Percentiles rank a stretch among this genome's conserved stretches.
Conservation (phyloP, 2,329 filamentous ascomycete genomes). For the Talaromyces albobiverticillius region DNA sequence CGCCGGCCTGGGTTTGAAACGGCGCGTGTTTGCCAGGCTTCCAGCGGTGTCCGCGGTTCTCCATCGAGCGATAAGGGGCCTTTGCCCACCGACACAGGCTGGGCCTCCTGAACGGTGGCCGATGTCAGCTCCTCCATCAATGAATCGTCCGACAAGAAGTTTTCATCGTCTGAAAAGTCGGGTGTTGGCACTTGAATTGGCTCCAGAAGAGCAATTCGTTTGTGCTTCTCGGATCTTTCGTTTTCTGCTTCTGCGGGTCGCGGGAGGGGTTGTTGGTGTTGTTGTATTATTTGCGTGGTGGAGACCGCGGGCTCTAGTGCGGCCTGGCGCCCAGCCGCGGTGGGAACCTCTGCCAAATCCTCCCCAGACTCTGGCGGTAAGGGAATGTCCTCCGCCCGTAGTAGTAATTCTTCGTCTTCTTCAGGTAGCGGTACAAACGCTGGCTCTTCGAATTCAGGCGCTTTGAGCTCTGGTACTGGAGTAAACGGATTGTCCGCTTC, state of each 20-base stretch:
- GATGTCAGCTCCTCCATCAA: constrained; percentile 82
- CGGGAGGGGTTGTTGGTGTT: constrained; percentile 19
- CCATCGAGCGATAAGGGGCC: constrained; percentile 68
- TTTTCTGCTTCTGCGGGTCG: constrained; percentile 22
- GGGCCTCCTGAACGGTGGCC: constrained; percentile 79
- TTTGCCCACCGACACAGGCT: constrained; percentile 73
- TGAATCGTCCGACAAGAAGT: constrained; percentile 61
- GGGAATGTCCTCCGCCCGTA: constrained; percentile 6
- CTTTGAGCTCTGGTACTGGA: background rate
- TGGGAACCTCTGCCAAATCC: constrained; percentile 7
- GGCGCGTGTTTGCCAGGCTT: constrained; percentile 36
- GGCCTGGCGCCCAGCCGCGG: background rate
- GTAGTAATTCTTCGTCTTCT: background rate
- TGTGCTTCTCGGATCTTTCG: constrained; percentile 27
- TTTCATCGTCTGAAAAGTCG: constrained; percentile 42
- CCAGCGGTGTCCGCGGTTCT: constrained; percentile 25
- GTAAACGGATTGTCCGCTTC: background rate
- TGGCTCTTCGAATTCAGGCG: background rate
- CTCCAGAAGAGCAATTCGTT: constrained; percentile 41
- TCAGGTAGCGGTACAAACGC: background rate
- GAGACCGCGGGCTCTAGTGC: constrained; percentile 13
- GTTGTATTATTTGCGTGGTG: constrained; percentile 1
- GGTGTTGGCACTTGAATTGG: constrained; percentile 50
- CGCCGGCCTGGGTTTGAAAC: constrained; percentile 39
- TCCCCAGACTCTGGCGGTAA: constrained; percentile 9